Evolutionary conservation across 2,329 filamentous ascomycete genomes (phyloP).

Genomic region (Paraconiothyrium brasiliense): DNA sequence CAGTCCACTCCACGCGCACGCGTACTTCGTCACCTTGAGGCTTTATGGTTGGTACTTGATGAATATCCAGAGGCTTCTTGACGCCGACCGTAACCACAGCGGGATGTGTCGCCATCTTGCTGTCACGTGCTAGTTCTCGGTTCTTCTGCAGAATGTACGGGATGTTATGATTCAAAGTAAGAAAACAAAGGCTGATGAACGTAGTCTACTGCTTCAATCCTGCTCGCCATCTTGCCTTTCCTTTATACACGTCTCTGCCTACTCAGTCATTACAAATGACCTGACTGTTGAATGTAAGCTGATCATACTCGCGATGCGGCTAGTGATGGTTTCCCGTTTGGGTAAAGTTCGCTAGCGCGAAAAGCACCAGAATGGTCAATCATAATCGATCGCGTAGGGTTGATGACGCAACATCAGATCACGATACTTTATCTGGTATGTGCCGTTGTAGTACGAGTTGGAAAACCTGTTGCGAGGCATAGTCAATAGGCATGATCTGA

Average conservation of each 20-base stretch:
- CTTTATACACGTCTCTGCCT: neutral
- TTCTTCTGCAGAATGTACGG: neutral
- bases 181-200: no score
- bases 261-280: neutral
- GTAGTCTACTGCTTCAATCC: neutral
- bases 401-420: neutral
- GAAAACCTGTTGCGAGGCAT: neutral
- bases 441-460: neutral
- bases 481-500: neutral
- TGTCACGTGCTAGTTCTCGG: neutral
- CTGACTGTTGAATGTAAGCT: neutral
- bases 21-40: conserved; percentile 59
- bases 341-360: conserved; percentile 7
- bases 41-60: conserved; percentile 46
- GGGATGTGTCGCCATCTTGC: conserved; percentile 45
- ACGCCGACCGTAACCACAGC: conserved; percentile 54
- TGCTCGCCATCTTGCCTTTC: neutral
- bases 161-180: no score
- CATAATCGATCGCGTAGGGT: neutral
- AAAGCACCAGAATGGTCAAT: neutral
- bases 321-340: conserved; percentile 26
- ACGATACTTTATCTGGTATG: neutral
- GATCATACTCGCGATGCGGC: conserved; percentile 14
- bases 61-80: conserved; percentile 48
- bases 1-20: conserved; percentile 66